These are phyloP conservation scores for Kingdonia uniflora DNA, from an alignment of 164 flowering plant genomes.

Conservation along the genomic window DNA sequence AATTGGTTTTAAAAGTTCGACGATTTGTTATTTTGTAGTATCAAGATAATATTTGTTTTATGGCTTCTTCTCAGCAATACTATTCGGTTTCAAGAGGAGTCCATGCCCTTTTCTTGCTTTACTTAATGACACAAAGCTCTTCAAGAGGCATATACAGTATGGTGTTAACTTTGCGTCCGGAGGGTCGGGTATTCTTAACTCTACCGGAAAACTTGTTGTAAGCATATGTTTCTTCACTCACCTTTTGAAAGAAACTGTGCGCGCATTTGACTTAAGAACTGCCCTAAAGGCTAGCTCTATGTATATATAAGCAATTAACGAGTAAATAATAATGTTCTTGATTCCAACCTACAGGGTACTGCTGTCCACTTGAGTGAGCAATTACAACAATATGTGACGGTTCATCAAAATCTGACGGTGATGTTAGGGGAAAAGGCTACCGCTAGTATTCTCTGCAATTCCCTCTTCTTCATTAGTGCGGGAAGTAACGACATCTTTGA, in stretches of 20 bases:
- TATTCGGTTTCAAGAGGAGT: not conserved
- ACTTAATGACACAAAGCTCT: not conserved
- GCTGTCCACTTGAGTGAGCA: conserved; percentile 27
- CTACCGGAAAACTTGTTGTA: not conserved
- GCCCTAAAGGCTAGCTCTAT: not conserved
- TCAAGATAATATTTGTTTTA: too few relatives aligned
- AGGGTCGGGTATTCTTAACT: not conserved
- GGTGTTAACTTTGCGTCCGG: conserved; percentile 5
- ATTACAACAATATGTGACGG: conserved; percentile 22
- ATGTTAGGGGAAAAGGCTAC: conserved; percentile 19
- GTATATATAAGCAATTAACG: not conserved
- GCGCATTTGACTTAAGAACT: not conserved
- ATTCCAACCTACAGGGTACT: conserved; percentile 5
- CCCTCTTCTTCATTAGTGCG: conserved; percentile 33
- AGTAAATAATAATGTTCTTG: not conserved
- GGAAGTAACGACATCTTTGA: conserved; percentile 47
- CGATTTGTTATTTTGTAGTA: too few relatives aligned
- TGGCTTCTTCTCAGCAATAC: not conserved
- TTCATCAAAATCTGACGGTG: conserved; percentile 12
- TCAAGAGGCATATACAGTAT: not conserved
- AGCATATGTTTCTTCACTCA: not conserved
- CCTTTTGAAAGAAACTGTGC: not conserved
- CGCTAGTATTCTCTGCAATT: conserved; percentile 16
- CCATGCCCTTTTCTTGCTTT: not conserved
- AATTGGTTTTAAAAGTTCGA: too few relatives aligned